Percentiles rank a stretch among this genome's conserved stretches.
phyloP scores from a whole-genome alignment of 192 early-diverging fungal genomes.

The Backusella sp. region DNA sequence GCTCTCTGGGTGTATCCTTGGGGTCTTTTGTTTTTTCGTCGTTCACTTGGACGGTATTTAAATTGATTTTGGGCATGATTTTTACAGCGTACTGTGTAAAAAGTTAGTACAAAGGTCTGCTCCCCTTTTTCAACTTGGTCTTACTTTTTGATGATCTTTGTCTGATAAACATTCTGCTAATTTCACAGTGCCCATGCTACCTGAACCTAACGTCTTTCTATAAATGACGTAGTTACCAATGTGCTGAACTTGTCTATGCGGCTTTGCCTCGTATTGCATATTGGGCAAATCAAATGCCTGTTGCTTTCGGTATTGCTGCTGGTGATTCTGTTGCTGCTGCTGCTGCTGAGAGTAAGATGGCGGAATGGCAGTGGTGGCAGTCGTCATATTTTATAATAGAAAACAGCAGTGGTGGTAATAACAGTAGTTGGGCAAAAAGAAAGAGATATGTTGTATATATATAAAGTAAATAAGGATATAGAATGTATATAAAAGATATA shows the following conservation, averaged over 20 bases:
- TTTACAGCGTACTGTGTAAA: constrained; percentile 22
- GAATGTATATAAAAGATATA: too few relatives aligned
- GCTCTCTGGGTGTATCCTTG: constrained; percentile 39
- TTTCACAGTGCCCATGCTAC: constrained; percentile 29
- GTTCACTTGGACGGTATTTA: neutral
- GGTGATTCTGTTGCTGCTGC: neutral
- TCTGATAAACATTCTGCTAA: constrained; percentile 22
- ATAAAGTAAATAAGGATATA: neutral
- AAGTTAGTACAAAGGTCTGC: too few relatives aligned
- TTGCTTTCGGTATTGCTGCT: neutral
- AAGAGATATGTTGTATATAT: too few relatives aligned
- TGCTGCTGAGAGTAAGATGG: neutral
- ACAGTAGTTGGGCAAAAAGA: too few relatives aligned
- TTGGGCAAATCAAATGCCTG: neutral
- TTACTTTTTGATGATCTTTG: constrained; percentile 5
- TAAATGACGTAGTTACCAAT: constrained; percentile 24
- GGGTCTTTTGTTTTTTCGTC: constrained; percentile 20
- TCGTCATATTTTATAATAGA: neutral
- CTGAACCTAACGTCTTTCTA: constrained; percentile 19
- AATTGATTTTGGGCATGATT: constrained; percentile 21
- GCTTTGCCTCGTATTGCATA: neutral
- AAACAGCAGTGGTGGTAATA: neutral
- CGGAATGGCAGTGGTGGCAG: neutral
- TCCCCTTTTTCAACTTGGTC: too few relatives aligned
- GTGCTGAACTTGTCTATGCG: constrained; percentile 6